These are phyloP conservation scores for Trichophyton benhamiae DNA, from an alignment of 2,329 filamentous ascomycete genomes.

Conservation along the genomic window DNA sequence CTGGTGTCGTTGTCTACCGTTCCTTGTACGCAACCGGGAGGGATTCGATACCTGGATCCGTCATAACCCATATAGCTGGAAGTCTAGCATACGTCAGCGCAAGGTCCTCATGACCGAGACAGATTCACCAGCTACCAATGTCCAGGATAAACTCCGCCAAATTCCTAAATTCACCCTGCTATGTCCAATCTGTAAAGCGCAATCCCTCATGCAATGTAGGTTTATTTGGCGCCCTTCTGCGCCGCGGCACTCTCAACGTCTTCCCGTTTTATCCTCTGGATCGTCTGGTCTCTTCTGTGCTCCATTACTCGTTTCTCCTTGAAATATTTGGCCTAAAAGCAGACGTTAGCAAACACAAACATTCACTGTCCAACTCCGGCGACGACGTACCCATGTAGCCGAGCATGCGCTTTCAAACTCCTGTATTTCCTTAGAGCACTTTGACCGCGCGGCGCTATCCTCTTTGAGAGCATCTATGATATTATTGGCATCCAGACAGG, in stretches of 20 bases:
- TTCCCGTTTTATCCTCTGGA: constrained; percentile 62
- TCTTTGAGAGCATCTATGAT: constrained; percentile 63
- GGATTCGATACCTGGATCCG: background rate
- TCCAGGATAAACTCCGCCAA: background rate
- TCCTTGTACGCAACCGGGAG: background rate
- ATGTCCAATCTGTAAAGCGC: background rate
- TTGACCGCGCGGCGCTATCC: constrained; percentile 44
- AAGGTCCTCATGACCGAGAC: background rate
- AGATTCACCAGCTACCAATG: background rate
- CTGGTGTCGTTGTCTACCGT: background rate
- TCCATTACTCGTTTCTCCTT: constrained; percentile 94
- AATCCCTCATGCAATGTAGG: background rate
- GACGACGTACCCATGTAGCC: constrained; percentile 64
- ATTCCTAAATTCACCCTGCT: background rate
- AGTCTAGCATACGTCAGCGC: background rate
- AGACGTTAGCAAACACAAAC: constrained; percentile 1
- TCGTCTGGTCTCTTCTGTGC: constrained; percentile 65
- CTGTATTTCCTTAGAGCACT: constrained; percentile 48
- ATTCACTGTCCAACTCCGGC: background rate
- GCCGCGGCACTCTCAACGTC: constrained; percentile 28
- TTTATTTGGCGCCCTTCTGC: background rate
- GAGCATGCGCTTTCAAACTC: constrained; percentile 79
- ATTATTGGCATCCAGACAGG: constrained; percentile 67
- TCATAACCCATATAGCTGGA: background rate
- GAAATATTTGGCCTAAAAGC: constrained; percentile 76